Evolutionary conservation across 2,329 filamentous ascomycete species (phyloP).

Genomic region (Monosporascus sp.): DNA sequence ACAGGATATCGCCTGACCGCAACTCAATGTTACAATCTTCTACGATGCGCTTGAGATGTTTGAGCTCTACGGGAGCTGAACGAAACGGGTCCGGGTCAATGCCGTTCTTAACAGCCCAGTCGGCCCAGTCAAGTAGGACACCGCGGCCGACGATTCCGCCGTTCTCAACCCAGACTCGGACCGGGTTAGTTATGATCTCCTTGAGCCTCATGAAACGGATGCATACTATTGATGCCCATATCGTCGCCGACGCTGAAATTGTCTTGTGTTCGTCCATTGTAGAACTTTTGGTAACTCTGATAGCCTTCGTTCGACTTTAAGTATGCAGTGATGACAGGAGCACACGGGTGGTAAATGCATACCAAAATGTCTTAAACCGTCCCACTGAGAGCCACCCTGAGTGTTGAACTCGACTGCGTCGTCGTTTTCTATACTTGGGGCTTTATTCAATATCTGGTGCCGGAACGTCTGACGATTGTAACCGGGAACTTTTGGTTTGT

Average conservation of each 20-base stretch:
- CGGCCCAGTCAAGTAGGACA: slow-evolving; percentile 37
- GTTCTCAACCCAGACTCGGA: slow-evolving; percentile 29
- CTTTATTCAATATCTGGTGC: slow-evolving; percentile 4
- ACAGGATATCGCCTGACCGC: slow-evolving; percentile 31
- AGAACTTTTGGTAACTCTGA: not conserved
- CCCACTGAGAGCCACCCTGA: slow-evolving; percentile 31
- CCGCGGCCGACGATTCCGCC: slow-evolving; percentile 39
- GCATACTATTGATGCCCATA: not conserved
- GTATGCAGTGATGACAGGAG: not conserved
- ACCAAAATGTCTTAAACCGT: slow-evolving; percentile 31
- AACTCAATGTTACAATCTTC: slow-evolving; percentile 28
- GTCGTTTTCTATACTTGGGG: slow-evolving; percentile 22
- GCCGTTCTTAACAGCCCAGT: slow-evolving; percentile 10
- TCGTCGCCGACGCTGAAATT: not conserved
- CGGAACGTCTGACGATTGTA: slow-evolving; percentile 9
- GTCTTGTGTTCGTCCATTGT: not conserved
- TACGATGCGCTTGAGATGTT: slow-evolving; percentile 29
- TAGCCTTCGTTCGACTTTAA: slow-evolving; percentile 2
- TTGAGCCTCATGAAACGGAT: not conserved
- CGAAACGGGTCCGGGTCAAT: not conserved
- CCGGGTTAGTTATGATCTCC: not conserved
- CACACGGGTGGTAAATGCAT: slow-evolving; percentile 1
- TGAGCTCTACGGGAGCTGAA: slow-evolving; percentile 1
- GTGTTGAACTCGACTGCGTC: slow-evolving; percentile 31
- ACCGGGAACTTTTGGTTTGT: slow-evolving; percentile 16